Percentiles rank a stretch among this genome's conserved stretches.
Evolutionary conservation across 1,284 basidiomycete species (phyloP).

Genomic region (Anthracocystis panici-leucophaei): DNA sequence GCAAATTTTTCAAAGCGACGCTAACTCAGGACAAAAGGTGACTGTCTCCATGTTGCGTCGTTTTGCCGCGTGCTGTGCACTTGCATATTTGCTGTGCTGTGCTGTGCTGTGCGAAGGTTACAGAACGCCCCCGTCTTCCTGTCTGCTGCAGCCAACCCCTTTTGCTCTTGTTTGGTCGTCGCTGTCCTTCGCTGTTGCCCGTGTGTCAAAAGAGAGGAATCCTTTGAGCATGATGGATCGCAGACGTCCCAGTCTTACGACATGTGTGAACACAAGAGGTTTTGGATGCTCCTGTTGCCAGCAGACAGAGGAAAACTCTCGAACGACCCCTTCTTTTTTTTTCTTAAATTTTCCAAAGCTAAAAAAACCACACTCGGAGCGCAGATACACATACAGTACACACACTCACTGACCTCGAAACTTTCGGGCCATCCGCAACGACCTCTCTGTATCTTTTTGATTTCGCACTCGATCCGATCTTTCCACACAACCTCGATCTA

Average conservation of each 20-base stretch:
- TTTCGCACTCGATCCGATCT: neutral
- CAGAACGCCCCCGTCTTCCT: neutral
- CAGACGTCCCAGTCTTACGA: too few species aligned
- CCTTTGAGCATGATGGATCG: too few species aligned
- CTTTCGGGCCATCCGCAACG: conserved; percentile 3
- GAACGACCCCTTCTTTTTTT: too few species aligned
- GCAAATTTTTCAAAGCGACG: too few species aligned
- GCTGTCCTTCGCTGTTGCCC: neutral
- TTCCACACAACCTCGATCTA: conserved; percentile 10
- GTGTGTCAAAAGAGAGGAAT: too few species aligned
- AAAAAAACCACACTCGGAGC: too few species aligned
- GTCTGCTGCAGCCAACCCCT: conserved; percentile 6
- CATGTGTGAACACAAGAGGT: too few species aligned
- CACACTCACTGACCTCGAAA: conserved; percentile 2
- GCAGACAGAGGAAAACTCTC: too few species aligned
- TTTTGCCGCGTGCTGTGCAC: neutral
- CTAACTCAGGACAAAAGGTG: too few species aligned
- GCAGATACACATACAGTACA: neutral
- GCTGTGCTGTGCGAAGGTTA: neutral
- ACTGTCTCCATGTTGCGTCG: too few species aligned
- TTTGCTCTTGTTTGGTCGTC: neutral
- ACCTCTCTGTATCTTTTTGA: neutral
- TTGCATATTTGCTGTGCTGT: conserved; percentile 9
- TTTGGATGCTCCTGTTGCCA: too few species aligned
- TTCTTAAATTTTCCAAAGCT: too few species aligned